Conservation (phyloP, 202 grass and related monocot species). For the Setaria viridis region DNA sequence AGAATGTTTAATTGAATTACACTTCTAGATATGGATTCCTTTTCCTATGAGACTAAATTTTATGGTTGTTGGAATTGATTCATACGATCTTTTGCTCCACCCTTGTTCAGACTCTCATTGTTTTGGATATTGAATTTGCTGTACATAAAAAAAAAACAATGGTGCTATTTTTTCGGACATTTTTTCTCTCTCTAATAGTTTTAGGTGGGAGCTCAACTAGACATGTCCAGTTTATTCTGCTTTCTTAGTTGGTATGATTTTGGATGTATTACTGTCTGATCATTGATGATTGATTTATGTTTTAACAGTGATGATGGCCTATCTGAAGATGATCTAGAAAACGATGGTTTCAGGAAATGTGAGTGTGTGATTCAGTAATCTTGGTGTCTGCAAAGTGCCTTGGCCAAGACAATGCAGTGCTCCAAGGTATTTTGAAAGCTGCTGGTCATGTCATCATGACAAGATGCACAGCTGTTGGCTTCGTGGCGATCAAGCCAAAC, state of each 20-base stretch:
- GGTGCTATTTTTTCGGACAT: background rate
- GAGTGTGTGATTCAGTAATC: conserved; percentile 85
- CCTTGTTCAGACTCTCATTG: background rate
- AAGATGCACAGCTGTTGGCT: background rate
- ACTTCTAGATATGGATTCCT: background rate
- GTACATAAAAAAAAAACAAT: background rate
- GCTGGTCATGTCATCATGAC: background rate
- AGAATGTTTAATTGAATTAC: background rate
- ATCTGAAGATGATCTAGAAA: conserved; percentile 80
- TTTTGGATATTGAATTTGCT: background rate
- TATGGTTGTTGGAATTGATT: background rate
- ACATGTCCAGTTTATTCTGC: background rate
- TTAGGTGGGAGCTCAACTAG: background rate
- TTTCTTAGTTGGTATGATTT: background rate
- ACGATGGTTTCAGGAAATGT: conserved; percentile 80
- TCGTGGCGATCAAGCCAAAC: background rate
- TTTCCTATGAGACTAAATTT: background rate
- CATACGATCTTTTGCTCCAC: background rate
- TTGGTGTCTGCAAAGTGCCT: conserved; percentile 29
- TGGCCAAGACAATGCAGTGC: background rate
- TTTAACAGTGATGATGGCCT: conserved; percentile 73
- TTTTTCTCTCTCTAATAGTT: background rate
- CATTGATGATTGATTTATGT: conserved; percentile 13
- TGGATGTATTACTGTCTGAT: conserved; percentile 16
- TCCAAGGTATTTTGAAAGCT: conserved; percentile 26